Evolutionary conservation across 495 filamentous ascomycete genomes (phyloP).

Genomic region (Letharia lupina): DNA sequence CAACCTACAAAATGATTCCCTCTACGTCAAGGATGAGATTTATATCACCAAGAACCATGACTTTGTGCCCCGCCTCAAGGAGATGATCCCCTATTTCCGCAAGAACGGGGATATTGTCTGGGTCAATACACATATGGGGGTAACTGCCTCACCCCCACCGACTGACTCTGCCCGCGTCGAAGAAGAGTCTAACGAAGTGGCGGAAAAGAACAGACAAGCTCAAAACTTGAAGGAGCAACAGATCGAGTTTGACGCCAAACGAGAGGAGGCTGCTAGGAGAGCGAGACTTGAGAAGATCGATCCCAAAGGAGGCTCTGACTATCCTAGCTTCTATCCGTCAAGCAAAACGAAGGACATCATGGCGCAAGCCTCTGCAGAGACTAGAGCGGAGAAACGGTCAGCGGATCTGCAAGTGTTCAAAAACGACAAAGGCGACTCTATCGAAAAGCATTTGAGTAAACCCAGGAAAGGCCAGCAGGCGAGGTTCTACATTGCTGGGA

Average conservation of each 20-base stretch:
- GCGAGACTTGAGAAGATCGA: slow-evolving; percentile 9
- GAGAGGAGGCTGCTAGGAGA: slow-evolving; percentile 6
- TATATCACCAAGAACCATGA: slow-evolving; percentile 54
- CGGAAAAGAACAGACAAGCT: slow-evolving; percentile 19
- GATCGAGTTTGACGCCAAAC: slow-evolving; percentile 21
- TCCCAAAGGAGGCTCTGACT: slow-evolving; percentile 14
- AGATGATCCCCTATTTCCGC: slow-evolving; percentile 66
- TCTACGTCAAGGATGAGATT: slow-evolving; percentile 60
- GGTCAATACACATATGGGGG: slow-evolving; percentile 61
- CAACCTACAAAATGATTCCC: slow-evolving; percentile 89
- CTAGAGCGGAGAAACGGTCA: slow-evolving; percentile 23
- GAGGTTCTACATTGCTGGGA: slow-evolving; percentile 51
- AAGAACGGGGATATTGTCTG: slow-evolving; percentile 75
- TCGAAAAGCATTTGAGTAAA: slow-evolving; percentile 29
- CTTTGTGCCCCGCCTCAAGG: slow-evolving; percentile 57
- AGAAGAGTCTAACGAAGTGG: slow-evolving; percentile 17
- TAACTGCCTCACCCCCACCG: slow-evolving; percentile 9
- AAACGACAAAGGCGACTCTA: slow-evolving; percentile 16
- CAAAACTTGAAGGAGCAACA: slow-evolving; percentile 19
- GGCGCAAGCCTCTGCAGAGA: slow-evolving; percentile 22
- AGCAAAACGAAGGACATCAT: slow-evolving; percentile 23
- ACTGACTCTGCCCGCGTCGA: slow-evolving; percentile 19
- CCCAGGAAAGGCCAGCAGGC: slow-evolving; percentile 36
- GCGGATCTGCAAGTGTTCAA: slow-evolving; percentile 23
- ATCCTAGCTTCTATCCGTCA: slow-evolving; percentile 23